Base-by-base conservation (phyloP, 768 basidiomycete species). In the Phlebiopsis gigantea region DNA sequence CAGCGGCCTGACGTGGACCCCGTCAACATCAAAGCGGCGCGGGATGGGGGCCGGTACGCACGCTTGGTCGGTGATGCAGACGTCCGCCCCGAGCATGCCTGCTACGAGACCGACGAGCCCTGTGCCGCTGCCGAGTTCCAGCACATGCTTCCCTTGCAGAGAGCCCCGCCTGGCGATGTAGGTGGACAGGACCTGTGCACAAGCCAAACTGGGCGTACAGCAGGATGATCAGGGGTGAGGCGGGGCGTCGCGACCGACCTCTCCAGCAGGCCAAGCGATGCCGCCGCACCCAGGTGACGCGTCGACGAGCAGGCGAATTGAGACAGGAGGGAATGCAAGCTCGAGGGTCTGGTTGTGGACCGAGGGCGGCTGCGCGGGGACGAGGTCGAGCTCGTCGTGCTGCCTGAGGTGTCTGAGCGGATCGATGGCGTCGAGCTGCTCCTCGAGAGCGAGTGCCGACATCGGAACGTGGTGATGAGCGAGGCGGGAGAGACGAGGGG, bases 41-140 rank as follows among this genome's bases (percentile, higher is more conserved):
- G 17, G 5, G 34, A 19, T 19, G 34, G 45, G 57, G 63, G 43
- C 53, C 53, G 46, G 46, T 10, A 85, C 91, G 71, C 66, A 95
- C 94, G 77, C 79, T 79, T 95, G 94, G 74, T 98, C 94, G 17
- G 94, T 97, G 62, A 93, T 87, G 73, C 81, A 87, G 24, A 89
- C 84, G 22, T 66, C 73, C 3, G 77, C 78, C 43, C 85, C 84
- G 17, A 94, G 78, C 48, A 79, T 75, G 5, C 79, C 92, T 2
- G 87, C 87, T 5, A 88, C 84, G 25, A 98, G 79, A 8, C 93
- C 93, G n/a, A 96, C 93, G 22, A 98, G 77, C 17, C 94, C 94
- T 2, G 94, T 98, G 1, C 94, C 94, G 61, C 88, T 88, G 4
- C 94, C 94, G 1, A 98, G 79, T 66, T 98, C 94, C 17, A 97